Conservation (phyloP, 306 rosid genomes). For the Lagenaria siceraria region DNA sequence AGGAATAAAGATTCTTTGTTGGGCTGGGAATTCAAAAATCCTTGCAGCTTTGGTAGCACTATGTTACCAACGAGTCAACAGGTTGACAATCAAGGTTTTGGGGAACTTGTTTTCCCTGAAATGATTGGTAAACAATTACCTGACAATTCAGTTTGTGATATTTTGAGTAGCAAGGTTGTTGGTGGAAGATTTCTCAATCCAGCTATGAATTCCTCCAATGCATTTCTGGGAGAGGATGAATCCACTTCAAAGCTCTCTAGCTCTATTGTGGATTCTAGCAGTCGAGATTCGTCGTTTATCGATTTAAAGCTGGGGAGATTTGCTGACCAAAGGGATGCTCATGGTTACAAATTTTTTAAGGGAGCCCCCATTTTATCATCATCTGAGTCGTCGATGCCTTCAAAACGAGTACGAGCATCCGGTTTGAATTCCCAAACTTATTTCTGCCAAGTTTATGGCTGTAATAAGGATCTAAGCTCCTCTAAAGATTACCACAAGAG, state of each 20-base stretch:
- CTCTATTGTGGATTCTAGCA: slow-evolving; percentile 36
- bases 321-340: slow-evolving; percentile 34
- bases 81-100: slow-evolving; percentile 43
- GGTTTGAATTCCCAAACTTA: slow-evolving; percentile 36
- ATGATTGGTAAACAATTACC: slow-evolving; percentile 41
- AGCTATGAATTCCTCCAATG: slow-evolving; percentile 16
- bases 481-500: slow-evolving; percentile 82
- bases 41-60: slow-evolving; percentile 34
- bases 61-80: slow-evolving; percentile 29
- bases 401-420: slow-evolving; percentile 43
- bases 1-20: slow-evolving; percentile 32
- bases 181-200: slow-evolving; percentile 21
- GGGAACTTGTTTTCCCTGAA: slow-evolving; percentile 42
- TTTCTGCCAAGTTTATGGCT: slow-evolving; percentile 81
- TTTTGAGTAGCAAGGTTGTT: slow-evolving; percentile 17
- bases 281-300: slow-evolving; percentile 46
- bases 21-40: slow-evolving; percentile 54
- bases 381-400: slow-evolving; percentile 42
- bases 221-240: slow-evolving; percentile 30
- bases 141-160: slow-evolving; percentile 23
- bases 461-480: slow-evolving; percentile 69
- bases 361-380: slow-evolving; percentile 43
- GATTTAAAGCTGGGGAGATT: slow-evolving; percentile 73
- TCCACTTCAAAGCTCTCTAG: slow-evolving; percentile 47
- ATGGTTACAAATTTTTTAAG: slow-evolving; percentile 24